phyloP scores from a whole-genome alignment of 2,329 filamentous ascomycete genomes.

The Parastagonospora nodorum region DNA sequence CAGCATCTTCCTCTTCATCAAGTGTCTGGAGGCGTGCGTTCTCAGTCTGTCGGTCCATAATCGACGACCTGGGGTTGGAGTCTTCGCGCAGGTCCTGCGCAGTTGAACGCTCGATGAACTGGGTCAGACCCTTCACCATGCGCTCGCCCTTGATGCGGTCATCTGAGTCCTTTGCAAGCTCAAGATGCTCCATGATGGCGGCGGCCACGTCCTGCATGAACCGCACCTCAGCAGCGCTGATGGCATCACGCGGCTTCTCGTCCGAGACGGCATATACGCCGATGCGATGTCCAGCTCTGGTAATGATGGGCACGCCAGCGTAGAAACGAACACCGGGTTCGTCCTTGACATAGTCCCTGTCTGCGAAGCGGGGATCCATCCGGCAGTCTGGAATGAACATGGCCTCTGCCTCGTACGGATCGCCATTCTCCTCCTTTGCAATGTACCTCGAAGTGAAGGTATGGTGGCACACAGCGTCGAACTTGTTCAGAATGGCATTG shows the following conservation, averaged over 20 bases:
- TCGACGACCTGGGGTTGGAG: constrained; percentile 20
- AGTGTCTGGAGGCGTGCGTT: constrained; percentile 37
- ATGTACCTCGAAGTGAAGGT: constrained; percentile 32
- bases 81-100: constrained; percentile 25
- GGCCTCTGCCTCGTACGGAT: constrained; percentile 20
- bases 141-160: constrained; percentile 33
- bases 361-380: constrained; percentile 27
- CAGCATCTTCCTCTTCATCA: constrained; percentile 24
- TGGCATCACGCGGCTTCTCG: constrained; percentile 30
- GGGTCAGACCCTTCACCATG: constrained; percentile 42
- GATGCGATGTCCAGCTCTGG: constrained; percentile 34
- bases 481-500: constrained; percentile 34
- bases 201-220: constrained; percentile 40
- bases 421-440: constrained; percentile 24
- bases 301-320: constrained; percentile 39
- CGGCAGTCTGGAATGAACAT: constrained; percentile 35
- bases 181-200: constrained; percentile 40
- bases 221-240: constrained; percentile 30
- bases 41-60: constrained; percentile 41
- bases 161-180: constrained; percentile 33
- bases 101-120: constrained; percentile 40
- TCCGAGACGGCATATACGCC: constrained; percentile 40
- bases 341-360: constrained; percentile 30
- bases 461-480: constrained; percentile 37
- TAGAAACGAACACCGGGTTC: constrained; percentile 40